phyloP scores from a whole-genome alignment of 352 stramenopile genomes.

The Blastocystis sp. region DNA sequence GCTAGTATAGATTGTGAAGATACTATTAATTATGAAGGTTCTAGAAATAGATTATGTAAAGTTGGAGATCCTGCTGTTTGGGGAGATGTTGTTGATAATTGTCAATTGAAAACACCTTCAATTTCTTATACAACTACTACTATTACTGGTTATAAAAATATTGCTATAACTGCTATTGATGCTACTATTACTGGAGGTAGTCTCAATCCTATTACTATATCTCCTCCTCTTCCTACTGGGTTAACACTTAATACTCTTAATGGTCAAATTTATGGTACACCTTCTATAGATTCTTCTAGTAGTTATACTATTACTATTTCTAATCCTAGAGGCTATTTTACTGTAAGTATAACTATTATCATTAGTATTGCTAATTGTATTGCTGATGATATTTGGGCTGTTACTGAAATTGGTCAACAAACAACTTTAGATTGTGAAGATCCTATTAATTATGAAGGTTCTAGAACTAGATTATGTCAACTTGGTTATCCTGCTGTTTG shows the following conservation, averaged over 20 bases:
- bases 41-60: too few relatives aligned
- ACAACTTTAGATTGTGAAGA: constrained; percentile 14
- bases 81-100: constrained; percentile 15
- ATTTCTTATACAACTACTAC: background rate
- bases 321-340: background rate
- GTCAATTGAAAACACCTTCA: constrained; percentile 27
- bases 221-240: background rate
- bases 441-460: constrained; percentile 4
- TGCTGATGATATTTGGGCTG: background rate
- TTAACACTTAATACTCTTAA: constrained; percentile 11
- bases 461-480: constrained; percentile 10
- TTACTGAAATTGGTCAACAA: constrained; percentile 11
- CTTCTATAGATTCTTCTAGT: background rate
- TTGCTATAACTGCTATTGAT: too few relatives aligned
- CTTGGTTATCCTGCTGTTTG: constrained; percentile 11
- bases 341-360: constrained; percentile 15
- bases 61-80: too few relatives aligned
- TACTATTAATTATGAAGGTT: too few relatives aligned
- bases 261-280: constrained; percentile 19
- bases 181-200: too few relatives aligned
- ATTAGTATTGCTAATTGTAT: constrained; percentile 8
- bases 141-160: constrained; percentile 8
- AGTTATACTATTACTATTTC: constrained; percentile 2
- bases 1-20: too few relatives aligned
- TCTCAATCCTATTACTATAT: constrained; percentile 34